Conservation (phyloP, 768 basidiomycete species). For the Mycena pura region DNA sequence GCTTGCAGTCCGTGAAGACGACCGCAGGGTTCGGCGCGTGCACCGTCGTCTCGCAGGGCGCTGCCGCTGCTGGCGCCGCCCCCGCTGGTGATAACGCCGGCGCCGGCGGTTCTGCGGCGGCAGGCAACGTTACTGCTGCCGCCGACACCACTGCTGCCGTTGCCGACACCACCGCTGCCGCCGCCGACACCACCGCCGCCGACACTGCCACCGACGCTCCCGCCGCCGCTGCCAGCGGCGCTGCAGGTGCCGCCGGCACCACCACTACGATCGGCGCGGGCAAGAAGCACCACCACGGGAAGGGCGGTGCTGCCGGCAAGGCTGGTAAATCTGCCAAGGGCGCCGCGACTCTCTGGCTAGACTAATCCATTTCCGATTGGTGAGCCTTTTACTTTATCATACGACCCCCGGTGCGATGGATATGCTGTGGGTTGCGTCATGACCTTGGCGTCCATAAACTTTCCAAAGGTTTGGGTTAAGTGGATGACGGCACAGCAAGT, state of each 20-base stretch:
- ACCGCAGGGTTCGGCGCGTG: conserved; percentile 62
- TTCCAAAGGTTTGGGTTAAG: conserved; percentile 41
- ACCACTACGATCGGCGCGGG: neutral
- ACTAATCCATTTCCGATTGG: no score
- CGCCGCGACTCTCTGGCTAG: no score
- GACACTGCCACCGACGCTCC: neutral
- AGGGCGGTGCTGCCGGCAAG: neutral
- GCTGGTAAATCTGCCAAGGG: neutral
- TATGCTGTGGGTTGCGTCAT: neutral
- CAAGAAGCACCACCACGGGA: neutral
- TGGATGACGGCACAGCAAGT: conserved; percentile 51
- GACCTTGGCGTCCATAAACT: conserved; percentile 37
- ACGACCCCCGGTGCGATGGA: no score
- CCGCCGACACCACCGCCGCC: conserved; percentile 21
- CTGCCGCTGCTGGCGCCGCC: conserved; percentile 19
- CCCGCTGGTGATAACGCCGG: conserved; percentile 24
- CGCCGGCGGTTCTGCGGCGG: conserved; percentile 13
- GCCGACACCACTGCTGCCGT: conserved; percentile 16
- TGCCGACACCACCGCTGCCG: conserved; percentile 23
- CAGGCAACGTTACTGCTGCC: conserved; percentile 19
- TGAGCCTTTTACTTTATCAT: no score
- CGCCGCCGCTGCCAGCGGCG: neutral
- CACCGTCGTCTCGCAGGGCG: conserved; percentile 48
- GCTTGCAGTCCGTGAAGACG: conserved; percentile 49
- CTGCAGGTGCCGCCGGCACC: neutral